Conservation (phyloP, 441 rosid species). For the Rhodomyrtus psidioides region DNA sequence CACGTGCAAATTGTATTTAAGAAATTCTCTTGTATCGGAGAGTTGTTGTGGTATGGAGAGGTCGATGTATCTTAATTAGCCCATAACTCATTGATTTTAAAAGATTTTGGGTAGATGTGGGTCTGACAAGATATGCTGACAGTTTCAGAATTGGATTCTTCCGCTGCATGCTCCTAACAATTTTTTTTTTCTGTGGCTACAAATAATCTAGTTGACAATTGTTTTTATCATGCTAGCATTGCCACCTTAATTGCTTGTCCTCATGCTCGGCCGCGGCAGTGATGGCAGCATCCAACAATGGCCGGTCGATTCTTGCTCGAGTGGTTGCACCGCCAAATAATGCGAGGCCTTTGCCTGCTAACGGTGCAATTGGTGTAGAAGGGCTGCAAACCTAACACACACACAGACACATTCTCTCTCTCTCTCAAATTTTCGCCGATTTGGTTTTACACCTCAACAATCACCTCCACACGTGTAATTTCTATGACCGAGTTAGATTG, state of each 20-base stretch:
- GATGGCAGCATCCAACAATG: neutral
- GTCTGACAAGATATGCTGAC: accelerated
- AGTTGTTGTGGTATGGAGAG: accelerated
- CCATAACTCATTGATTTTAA: accelerated
- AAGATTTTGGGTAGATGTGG: neutral
- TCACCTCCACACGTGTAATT: neutral
- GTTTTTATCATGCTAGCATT: neutral
- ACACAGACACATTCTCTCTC: too few species aligned
- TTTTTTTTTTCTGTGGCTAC: neutral
- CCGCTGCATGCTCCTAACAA: neutral
- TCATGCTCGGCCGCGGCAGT: neutral
- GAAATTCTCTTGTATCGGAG: accelerated
- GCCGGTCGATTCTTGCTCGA: neutral
- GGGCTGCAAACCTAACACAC: neutral
- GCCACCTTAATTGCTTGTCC: neutral
- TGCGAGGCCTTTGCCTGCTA: neutral
- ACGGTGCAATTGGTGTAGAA: neutral
- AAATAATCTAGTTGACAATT: neutral
- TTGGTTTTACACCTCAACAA: neutral
- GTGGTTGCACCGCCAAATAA: neutral
- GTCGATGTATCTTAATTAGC: accelerated
- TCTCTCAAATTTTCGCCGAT: neutral
- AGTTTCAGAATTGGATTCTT: neutral
- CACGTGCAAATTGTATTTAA: accelerated
- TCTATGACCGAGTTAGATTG: neutral